Conservation (phyloP, 805 yeast species). For the Yarrowia sp. region DNA sequence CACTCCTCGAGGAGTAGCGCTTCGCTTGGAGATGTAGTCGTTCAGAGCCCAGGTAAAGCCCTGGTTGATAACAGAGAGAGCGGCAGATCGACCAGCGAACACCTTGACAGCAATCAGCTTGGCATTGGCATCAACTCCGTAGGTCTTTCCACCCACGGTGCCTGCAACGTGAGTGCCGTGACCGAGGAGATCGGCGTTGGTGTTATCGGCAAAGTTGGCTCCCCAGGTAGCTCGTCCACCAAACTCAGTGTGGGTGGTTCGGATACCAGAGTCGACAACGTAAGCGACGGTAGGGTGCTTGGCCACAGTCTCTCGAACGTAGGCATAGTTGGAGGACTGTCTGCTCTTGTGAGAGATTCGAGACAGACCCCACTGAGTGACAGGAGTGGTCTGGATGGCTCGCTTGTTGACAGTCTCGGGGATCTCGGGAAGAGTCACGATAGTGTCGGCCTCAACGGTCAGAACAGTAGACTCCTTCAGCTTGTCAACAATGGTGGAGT, state of each 20-base stretch:
- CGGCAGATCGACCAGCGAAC: slow-evolving; percentile 43
- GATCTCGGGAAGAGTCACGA: slow-evolving; percentile 42
- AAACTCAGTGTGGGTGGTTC: slow-evolving; percentile 71
- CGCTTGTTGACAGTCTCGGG: neutral
- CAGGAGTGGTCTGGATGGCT: slow-evolving; percentile 56
- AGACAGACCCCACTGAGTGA: slow-evolving; percentile 94
- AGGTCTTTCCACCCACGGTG: slow-evolving; percentile 48
- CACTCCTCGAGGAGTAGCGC: slow-evolving; percentile 37
- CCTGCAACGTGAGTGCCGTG: slow-evolving; percentile 98
- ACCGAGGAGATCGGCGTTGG: slow-evolving; percentile 81
- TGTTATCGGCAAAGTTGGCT: slow-evolving; percentile 70
- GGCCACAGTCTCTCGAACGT: slow-evolving; percentile 3
- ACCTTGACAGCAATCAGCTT: slow-evolving; percentile 60
- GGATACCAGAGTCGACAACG: slow-evolving; percentile 87
- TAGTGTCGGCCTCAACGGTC: slow-evolving; percentile 67
- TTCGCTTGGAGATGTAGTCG: slow-evolving; percentile 41
- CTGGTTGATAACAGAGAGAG: slow-evolving; percentile 24
- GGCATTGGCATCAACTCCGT: slow-evolving; percentile 59
- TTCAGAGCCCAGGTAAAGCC: slow-evolving; percentile 21
- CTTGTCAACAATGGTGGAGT: slow-evolving; percentile 15
- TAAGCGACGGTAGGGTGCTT: slow-evolving; percentile 58
- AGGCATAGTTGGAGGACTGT: neutral
- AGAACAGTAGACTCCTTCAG: neutral
- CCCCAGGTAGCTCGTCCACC: slow-evolving; percentile 87
- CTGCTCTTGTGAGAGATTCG: slow-evolving; percentile 58